phyloP scores from a whole-genome alignment of 176 grass and related monocot genomes.

The sorghum (Sorghum bicolor) region DNA sequence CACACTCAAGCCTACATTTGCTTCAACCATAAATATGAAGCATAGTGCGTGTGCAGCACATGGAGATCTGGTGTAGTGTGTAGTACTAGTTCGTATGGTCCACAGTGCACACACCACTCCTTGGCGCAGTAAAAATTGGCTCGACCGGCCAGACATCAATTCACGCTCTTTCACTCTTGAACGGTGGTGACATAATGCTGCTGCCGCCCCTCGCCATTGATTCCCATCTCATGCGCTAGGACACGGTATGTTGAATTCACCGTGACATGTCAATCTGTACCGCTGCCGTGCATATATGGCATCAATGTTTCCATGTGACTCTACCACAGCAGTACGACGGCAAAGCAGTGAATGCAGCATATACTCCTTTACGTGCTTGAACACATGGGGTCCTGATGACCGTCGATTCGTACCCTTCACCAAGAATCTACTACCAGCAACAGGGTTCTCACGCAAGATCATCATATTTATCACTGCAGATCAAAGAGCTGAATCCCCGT shows the following conservation, averaged over 20 bases:
- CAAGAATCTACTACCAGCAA: neutral
- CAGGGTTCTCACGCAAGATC: too few relatives aligned
- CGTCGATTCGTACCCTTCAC: neutral
- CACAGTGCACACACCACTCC: slow-evolving; percentile 6
- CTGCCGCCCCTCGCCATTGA: slow-evolving; percentile 6
- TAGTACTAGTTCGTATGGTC: neutral
- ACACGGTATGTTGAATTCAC: slow-evolving; percentile 29
- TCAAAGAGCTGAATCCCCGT: slow-evolving; percentile 10
- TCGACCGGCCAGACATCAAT: slow-evolving; percentile 2
- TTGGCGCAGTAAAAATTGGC: slow-evolving; percentile 10
- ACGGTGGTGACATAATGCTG: slow-evolving; percentile 11
- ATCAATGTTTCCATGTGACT: slow-evolving; percentile 51
- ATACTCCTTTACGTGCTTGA: neutral
- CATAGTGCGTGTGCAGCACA: neutral
- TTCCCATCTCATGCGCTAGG: slow-evolving; percentile 11
- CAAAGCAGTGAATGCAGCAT: neutral
- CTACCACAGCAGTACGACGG: neutral
- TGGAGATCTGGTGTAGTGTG: neutral
- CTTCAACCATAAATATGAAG: neutral
- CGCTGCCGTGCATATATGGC: neutral
- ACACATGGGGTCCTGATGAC: too few relatives aligned
- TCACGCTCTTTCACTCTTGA: neutral
- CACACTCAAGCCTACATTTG: slow-evolving; percentile 13
- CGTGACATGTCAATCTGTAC: neutral
- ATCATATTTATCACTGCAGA: neutral